A percentile compares a stretch with the other conserved stretches of the same genome.
Conservation (phyloP, 306 rosid species). For the Abrus pulchellus region DNA sequence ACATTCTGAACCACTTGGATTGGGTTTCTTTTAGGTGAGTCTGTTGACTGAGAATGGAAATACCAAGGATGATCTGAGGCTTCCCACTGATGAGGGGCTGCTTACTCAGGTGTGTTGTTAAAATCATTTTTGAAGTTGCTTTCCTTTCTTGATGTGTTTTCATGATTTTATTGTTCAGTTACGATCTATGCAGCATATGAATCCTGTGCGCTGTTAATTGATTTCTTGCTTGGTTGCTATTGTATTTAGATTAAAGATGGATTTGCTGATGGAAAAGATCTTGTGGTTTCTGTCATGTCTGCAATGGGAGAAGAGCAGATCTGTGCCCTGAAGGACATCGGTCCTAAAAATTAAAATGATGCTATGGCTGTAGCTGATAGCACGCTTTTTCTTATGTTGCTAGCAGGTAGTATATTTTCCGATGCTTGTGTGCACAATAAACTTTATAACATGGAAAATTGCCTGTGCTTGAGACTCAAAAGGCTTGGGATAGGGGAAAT, state of each 20-base stretch:
- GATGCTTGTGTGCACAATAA: conserved; percentile 57
- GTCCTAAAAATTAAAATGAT: conserved; percentile 66
- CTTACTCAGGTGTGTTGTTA: conserved; percentile 62
- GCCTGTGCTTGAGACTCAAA: conserved; percentile 39
- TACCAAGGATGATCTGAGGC: conserved; percentile 84
- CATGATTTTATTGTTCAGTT: neutral
- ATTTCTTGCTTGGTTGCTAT: neutral
- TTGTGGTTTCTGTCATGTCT: conserved; percentile 79
- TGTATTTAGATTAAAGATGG: conserved; percentile 69
- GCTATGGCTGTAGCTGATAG: conserved; percentile 55
- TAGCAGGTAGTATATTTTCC: conserved; percentile 46
- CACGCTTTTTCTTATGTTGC: conserved; percentile 31
- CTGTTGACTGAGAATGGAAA: conserved; percentile 76
- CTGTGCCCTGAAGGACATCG: conserved; percentile 75
- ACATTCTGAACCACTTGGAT: conserved; percentile 35
- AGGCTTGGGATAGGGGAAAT: conserved; percentile 32
- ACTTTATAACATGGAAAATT: conserved; percentile 42
- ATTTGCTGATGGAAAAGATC: conserved; percentile 80
- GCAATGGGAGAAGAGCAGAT: conserved; percentile 90
- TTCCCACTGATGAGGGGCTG: conserved; percentile 76
- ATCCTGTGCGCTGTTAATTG: conserved; percentile 2
- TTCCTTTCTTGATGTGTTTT: neutral
- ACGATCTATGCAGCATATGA: neutral
- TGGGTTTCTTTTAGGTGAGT: conserved; percentile 62
- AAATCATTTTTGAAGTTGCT: neutral